Conservation (phyloP, 2,329 filamentous ascomycete genomes). For the Cladophialophora exuberans region DNA sequence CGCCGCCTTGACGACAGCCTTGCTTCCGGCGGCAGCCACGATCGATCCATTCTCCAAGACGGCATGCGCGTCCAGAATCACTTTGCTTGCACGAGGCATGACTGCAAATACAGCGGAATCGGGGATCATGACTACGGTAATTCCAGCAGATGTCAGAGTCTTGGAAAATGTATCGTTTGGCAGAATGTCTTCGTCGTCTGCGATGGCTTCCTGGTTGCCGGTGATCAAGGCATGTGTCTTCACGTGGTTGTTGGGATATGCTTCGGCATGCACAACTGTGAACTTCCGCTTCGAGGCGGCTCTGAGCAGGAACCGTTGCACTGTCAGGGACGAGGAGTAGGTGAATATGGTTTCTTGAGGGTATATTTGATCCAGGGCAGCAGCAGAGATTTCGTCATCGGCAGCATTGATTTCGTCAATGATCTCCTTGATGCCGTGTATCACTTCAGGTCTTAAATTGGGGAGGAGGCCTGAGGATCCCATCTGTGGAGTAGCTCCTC, state of each 20-base stretch:
- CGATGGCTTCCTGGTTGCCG: conserved; percentile 49
- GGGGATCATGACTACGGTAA: conserved; percentile 80
- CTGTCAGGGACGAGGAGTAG: conserved; percentile 80
- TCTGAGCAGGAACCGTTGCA: conserved; percentile 85
- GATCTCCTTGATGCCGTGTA: conserved; percentile 93
- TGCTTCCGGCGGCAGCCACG: conserved; percentile 80
- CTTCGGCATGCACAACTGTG: conserved; percentile 81
- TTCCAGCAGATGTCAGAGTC: conserved; percentile 74
- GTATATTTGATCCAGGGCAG: conserved; percentile 89
- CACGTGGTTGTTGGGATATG: conserved; percentile 69
- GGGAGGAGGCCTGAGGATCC: conserved; percentile 42
- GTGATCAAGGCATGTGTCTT: conserved; percentile 66
- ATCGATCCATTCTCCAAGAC: conserved; percentile 88
- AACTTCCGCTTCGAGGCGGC: conserved; percentile 90
- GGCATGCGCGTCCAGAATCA: conserved; percentile 84
- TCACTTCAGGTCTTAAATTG: conserved; percentile 84
- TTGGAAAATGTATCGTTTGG: conserved; percentile 67
- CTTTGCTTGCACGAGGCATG: conserved; percentile 94
- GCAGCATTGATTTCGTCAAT: conserved; percentile 92
- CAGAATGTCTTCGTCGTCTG: conserved; percentile 47
- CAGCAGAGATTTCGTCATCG: conserved; percentile 88
- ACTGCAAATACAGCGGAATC: conserved; percentile 88
- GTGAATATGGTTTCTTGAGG: conserved; percentile 91
- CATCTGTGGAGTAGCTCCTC: conserved; percentile 38
- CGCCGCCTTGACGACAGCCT: conserved; percentile 81